phyloP scores from a whole-genome alignment of 352 stramenopile species.

The Pythium vanterpoolii region DNA sequence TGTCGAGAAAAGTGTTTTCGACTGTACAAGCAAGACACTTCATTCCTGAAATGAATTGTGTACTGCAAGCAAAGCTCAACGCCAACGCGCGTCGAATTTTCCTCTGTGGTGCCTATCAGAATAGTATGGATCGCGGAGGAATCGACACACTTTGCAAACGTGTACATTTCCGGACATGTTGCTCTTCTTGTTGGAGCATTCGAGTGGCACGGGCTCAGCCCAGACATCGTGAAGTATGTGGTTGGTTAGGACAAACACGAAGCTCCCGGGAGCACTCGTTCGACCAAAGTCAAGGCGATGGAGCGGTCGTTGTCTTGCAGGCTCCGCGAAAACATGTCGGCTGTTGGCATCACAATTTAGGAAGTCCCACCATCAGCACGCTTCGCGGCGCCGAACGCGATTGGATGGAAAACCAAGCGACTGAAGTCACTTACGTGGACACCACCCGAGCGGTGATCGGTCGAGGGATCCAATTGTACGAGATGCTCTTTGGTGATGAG shows the following conservation, averaged over 20 bases:
- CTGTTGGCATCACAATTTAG: background rate
- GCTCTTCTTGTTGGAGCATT: background rate
- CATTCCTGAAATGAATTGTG: background rate
- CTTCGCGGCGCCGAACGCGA: background rate
- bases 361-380: background rate
- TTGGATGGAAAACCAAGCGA: background rate
- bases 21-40: background rate
- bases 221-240: background rate
- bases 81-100: background rate
- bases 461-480: constrained; percentile 1
- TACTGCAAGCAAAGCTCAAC: background rate
- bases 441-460: constrained; percentile 8
- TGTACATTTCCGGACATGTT: background rate
- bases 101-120: background rate
- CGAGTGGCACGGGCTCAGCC: background rate
- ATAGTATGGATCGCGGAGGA: background rate
- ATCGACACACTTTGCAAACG: background rate
- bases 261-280: background rate
- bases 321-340: background rate
- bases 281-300: background rate
- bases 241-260: background rate
- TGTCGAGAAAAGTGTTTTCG: background rate
- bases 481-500: constrained; percentile 13
- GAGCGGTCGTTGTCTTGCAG: background rate
- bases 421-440: constrained; percentile 9